Percentiles rank a stretch among this genome's conserved stretches.
phyloP scores from a whole-genome alignment of 202 grass and related monocot genomes.

The Saccharum hybrid region DNA sequence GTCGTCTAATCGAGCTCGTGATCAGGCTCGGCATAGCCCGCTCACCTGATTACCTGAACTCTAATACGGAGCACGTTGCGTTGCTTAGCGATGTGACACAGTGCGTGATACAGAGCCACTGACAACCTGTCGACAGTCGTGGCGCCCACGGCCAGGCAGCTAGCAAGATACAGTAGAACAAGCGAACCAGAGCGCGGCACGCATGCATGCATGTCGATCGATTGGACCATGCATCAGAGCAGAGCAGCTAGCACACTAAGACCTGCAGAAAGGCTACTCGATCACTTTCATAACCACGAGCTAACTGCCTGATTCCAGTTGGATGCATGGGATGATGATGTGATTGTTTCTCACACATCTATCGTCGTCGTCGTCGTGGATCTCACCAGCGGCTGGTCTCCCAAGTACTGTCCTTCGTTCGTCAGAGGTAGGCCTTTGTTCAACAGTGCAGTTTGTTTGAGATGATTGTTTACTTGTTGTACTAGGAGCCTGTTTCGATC shows the following conservation, averaged over 20 bases:
- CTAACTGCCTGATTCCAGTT: background rate
- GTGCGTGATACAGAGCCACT: background rate
- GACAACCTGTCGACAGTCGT: background rate
- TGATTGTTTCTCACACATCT: background rate
- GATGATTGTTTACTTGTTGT: background rate
- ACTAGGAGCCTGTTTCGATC: background rate
- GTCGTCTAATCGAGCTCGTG: background rate
- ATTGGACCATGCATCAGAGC: background rate
- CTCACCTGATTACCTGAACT: background rate
- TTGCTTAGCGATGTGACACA: background rate
- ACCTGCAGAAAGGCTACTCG: background rate
- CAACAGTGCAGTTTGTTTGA: background rate
- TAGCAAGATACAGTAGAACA: too few relatives aligned
- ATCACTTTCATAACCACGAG: constrained; percentile 1
- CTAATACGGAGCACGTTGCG: background rate
- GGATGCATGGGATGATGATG: background rate
- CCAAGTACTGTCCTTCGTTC: background rate
- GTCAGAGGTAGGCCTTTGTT: background rate
- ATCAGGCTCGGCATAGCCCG: background rate
- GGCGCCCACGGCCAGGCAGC: too few relatives aligned
- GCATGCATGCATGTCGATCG: background rate
- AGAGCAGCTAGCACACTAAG: background rate
- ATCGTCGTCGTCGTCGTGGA: background rate
- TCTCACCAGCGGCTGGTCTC: background rate
- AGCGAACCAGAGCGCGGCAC: background rate